Conservation (phyloP, 192 early-diverging fungal species). For the Chytriomyces hyalinus region DNA sequence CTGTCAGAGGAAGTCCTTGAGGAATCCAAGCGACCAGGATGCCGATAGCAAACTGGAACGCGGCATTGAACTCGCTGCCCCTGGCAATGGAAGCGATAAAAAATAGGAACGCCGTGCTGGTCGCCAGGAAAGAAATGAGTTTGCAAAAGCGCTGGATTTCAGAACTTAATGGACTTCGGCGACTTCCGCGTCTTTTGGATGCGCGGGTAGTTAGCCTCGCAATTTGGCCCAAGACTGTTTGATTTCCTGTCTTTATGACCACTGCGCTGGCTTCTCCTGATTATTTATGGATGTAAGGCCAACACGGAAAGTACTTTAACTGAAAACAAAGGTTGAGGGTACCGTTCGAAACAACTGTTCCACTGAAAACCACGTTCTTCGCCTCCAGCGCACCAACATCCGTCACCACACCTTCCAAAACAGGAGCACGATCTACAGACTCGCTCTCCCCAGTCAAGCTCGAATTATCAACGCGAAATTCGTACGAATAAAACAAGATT, state of each 20-base stretch:
- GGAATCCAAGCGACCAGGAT: slow-evolving; percentile 66
- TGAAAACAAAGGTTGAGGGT: background rate
- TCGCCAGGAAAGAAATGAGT: slow-evolving; percentile 53
- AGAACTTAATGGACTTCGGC: slow-evolving; percentile 44
- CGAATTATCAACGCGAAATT: slow-evolving; percentile 57
- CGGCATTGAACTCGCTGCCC: slow-evolving; percentile 45
- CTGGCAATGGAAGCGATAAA: slow-evolving; percentile 45
- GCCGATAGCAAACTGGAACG: slow-evolving; percentile 61
- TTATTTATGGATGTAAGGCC: background rate
- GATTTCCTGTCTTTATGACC: slow-evolving; percentile 55
- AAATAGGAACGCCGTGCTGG: slow-evolving; percentile 55
- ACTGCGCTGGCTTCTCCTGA: slow-evolving; percentile 56
- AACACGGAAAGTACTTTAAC: background rate
- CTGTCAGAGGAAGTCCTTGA: slow-evolving; percentile 62
- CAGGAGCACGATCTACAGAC: slow-evolving; percentile 36
- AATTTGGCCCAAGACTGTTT: slow-evolving; percentile 58
- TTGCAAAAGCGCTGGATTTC: slow-evolving; percentile 60
- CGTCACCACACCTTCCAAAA: slow-evolving; percentile 19
- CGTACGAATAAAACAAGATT: slow-evolving; percentile 39
- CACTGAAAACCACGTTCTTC: slow-evolving; percentile 55
- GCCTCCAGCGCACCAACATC: slow-evolving; percentile 51
- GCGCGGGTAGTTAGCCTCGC: slow-evolving; percentile 28
- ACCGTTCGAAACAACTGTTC: slow-evolving; percentile 47
- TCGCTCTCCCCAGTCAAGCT: slow-evolving; percentile 61
- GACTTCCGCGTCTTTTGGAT: slow-evolving; percentile 28